Evolutionary conservation across 805 yeast genomes (phyloP).

Genomic region (Pichia deserticola): DNA sequence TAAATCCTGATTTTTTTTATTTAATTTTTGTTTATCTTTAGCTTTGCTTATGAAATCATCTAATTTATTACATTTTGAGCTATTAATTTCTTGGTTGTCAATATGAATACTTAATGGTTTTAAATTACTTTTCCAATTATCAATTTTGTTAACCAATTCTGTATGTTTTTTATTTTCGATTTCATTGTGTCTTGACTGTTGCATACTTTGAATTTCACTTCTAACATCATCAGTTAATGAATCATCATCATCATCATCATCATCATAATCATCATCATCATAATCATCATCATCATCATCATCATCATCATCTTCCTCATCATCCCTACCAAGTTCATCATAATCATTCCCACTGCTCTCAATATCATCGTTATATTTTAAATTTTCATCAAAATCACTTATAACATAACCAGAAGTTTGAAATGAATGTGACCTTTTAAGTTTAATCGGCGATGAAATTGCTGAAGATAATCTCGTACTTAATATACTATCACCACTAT

Average conservation of each 20-base stretch:
- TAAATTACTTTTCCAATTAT: slow-evolving; percentile 2
- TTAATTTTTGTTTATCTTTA: background rate
- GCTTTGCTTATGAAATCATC: background rate
- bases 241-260: slow-evolving; percentile 16
- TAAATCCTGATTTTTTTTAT: background rate
- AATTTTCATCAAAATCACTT: slow-evolving; percentile 10
- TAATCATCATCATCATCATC: slow-evolving; percentile 26
- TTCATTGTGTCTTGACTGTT: background rate
- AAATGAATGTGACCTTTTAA: background rate
- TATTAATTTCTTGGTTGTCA: background rate
- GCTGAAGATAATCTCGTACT: slow-evolving; percentile 4
- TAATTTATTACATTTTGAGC: background rate
- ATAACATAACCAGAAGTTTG: slow-evolving; percentile 15
- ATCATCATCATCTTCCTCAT: slow-evolving; percentile 7
- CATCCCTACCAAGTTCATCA: background rate
- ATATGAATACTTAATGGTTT: background rate
- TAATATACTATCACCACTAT: background rate
- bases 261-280: slow-evolving; percentile 19
- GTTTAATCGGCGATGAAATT: background rate
- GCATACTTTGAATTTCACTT: background rate
- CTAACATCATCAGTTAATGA: slow-evolving; percentile 1
- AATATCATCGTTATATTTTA: background rate
- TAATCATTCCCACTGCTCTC: background rate
- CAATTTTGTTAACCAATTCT: slow-evolving; percentile 4
- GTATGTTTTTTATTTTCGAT: background rate